Conservation (phyloP, 2,329 filamentous ascomycete genomes). For the Acephala macrosclerotiorum region DNA sequence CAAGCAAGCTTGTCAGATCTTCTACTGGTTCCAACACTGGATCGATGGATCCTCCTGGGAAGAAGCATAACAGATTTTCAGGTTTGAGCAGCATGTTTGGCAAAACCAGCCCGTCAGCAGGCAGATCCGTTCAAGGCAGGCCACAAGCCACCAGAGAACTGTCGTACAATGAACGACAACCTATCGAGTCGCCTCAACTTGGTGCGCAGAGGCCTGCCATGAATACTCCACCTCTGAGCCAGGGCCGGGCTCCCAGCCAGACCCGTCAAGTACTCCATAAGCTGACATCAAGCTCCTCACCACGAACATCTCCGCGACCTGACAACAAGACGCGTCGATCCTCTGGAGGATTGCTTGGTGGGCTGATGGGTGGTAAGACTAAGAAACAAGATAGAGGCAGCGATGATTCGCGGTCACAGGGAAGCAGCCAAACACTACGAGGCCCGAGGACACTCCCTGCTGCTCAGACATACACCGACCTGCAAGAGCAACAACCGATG, state of each 20-base stretch:
- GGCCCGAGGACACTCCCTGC: slow-evolving; percentile 25
- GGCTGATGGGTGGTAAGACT: slow-evolving; percentile 35
- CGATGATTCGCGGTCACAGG: slow-evolving; percentile 33
- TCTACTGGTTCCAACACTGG: slow-evolving; percentile 33
- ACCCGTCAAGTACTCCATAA: slow-evolving; percentile 26
- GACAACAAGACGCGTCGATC: slow-evolving; percentile 34
- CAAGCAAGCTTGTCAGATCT: slow-evolving; percentile 38
- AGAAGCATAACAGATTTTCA: slow-evolving; percentile 56
- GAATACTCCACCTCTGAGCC: slow-evolving; percentile 9
- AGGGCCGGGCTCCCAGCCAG: slow-evolving; percentile 21
- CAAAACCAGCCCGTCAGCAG: slow-evolving; percentile 26
- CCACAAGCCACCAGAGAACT: slow-evolving; percentile 27
- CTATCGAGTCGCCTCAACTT: slow-evolving; percentile 23
- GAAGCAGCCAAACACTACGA: slow-evolving; percentile 21
- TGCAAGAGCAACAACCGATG: slow-evolving; percentile 28
- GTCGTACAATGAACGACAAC: slow-evolving; percentile 29
- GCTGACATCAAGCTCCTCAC: slow-evolving; percentile 13
- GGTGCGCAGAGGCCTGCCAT: neutral
- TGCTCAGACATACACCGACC: slow-evolving; percentile 38
- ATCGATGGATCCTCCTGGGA: slow-evolving; percentile 15
- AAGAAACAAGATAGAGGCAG: slow-evolving; percentile 33
- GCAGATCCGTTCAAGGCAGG: slow-evolving; percentile 5
- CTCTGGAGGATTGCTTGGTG: slow-evolving; percentile 38
- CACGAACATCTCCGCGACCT: slow-evolving; percentile 16
- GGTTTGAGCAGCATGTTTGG: slow-evolving; percentile 40